Evolutionary conservation across 257 asterid genomes (phyloP), one percentile per base, ranked within the genome.

Genomic region (Lithospermum erythrorhizon): DNA sequence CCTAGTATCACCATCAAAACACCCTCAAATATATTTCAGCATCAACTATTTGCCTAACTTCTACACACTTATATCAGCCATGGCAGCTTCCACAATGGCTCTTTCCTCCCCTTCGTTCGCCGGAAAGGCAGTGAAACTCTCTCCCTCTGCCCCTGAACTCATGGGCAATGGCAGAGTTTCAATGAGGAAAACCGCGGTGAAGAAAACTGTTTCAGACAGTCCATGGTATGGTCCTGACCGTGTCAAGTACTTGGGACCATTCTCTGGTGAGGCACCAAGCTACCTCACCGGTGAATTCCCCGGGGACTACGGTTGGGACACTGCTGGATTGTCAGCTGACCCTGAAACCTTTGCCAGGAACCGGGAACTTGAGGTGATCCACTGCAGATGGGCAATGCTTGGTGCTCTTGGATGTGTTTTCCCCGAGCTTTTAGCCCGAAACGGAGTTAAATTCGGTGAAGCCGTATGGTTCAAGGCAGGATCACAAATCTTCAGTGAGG

Each of bases 311-410:
- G 81, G 75, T 18, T 68, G 81, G 77, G 81, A 76, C 52, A 72
- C 81, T 18, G 81, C 73, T 49, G 81, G 78, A 9, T 60, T 76
- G n/a, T 76, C 77, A 0, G 73, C 79, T 23, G 76, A 75, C 58
- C 76, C 71, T 0, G 76, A 75, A 35, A 61, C 79, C 55, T 76
- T 71, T 22, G 72, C 80, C 65, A 71, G 66, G 74, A 75, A 75
- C 70, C 59, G 77, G 22, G 80, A 61, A 20, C 72, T 75, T 15
- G 75, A 74, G 62, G 73, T 68, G 27, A 78, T 78, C 65, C 83
- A 72, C 22, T 78, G 81, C 5, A 60, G 83, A 57, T 78, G 81
- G 84, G 84, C 83, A 41, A 78, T 78, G 84, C 84, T 79, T 14
- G 79, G 84, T 27, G 84, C 84, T 52, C 72, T 79, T 10, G 81